Conservation (phyloP, 495 filamentous ascomycete genomes). For the Aspergillus sparsus region DNA sequence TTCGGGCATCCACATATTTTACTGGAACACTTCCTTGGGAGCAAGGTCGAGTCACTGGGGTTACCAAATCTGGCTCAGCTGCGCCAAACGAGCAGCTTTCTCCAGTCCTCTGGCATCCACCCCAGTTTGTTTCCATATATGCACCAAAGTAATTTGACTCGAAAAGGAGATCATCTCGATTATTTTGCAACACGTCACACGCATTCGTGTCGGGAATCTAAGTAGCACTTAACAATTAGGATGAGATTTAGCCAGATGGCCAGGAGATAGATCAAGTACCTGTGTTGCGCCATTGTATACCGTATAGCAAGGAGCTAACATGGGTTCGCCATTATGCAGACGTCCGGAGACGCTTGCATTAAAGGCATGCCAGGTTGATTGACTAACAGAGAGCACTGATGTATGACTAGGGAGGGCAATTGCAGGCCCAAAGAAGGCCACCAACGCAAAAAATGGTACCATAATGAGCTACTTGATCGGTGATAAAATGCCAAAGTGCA, state of each 20-base stretch:
- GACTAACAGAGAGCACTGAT: neutral
- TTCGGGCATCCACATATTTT: constrained; percentile 16
- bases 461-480: neutral
- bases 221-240: neutral
- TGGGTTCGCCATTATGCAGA: constrained; percentile 14
- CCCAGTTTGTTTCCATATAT: constrained; percentile 13
- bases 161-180: neutral
- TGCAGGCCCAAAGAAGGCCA: neutral
- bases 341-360: constrained; percentile 16
- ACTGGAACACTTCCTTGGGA: constrained; percentile 14
- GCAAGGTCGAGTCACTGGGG: neutral
- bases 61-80: neutral
- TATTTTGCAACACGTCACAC: neutral
- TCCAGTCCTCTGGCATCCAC: constrained; percentile 16
- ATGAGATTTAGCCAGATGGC: neutral
- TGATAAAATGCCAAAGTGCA: too few species aligned
- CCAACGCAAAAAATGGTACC: neutral
- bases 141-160: neutral
- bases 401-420: neutral
- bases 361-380: constrained; percentile 8
- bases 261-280: neutral
- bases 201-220: neutral
- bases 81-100: constrained; percentile 8
- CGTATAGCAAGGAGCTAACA: constrained; percentile 18
- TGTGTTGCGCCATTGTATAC: constrained; percentile 1